Conservation (phyloP, 495 filamentous ascomycete genomes). For the Copromyces sp. region DNA sequence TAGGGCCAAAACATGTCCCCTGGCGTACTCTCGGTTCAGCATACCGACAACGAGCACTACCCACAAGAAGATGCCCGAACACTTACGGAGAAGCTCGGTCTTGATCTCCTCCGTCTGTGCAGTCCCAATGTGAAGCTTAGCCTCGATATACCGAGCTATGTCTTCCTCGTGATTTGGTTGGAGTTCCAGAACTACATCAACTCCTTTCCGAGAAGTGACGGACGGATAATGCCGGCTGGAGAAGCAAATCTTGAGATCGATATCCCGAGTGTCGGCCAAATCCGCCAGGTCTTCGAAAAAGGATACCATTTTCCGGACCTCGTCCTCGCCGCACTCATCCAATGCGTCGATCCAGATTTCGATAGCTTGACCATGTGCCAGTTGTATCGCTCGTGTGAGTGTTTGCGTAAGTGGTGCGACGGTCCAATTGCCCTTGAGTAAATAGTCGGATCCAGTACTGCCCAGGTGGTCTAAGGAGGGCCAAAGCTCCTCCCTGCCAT, state of each 20-base stretch:
- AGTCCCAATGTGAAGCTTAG: not conserved
- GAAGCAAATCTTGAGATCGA: constrained; percentile 25
- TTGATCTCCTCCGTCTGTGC: constrained; percentile 15
- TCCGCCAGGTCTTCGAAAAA: constrained; percentile 22
- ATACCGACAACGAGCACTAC: constrained; percentile 31
- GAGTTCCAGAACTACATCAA: constrained; percentile 11
- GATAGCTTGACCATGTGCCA: constrained; percentile 6
- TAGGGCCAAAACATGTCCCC: constrained; percentile 10
- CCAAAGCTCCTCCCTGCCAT: constrained; percentile 12
- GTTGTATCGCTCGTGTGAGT: constrained; percentile 11
- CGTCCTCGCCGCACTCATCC: constrained; percentile 25
- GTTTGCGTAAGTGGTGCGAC: constrained; percentile 14
- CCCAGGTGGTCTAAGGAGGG: constrained; percentile 7
- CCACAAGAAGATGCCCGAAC: constrained; percentile 36
- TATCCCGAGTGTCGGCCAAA: not conserved
- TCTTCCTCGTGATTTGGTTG: constrained; percentile 8
- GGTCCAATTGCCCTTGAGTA: constrained; percentile 7
- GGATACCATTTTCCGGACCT: constrained; percentile 22
- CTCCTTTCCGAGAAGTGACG: constrained; percentile 23
- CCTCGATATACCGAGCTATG: constrained; percentile 8
- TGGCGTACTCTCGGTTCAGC: constrained; percentile 27
- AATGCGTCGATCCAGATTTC: constrained; percentile 29
- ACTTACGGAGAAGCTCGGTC: constrained; percentile 23
- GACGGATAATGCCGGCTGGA: constrained; percentile 41
- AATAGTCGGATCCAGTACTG: not conserved